These are phyloP conservation scores for Bathelium albidoporum DNA, from an alignment of 495 filamentous ascomycete genomes.

Conservation along the genomic window DNA sequence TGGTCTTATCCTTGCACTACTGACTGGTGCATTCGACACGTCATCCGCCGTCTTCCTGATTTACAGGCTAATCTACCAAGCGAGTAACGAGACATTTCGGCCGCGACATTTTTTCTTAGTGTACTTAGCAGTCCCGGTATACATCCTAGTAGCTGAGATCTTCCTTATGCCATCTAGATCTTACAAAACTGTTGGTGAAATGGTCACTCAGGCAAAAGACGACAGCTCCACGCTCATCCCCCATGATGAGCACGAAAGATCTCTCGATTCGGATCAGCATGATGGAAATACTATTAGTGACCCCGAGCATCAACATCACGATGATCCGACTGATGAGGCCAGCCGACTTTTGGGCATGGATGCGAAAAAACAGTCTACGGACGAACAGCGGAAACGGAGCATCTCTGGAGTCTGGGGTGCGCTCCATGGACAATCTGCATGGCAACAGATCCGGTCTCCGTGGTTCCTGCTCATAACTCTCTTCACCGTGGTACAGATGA, in stretches of 20 bases:
- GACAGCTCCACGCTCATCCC: slow-evolving; percentile 20
- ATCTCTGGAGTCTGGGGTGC: slow-evolving; percentile 77
- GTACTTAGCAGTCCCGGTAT: slow-evolving; percentile 64
- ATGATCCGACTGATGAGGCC: slow-evolving; percentile 61
- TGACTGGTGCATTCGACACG: slow-evolving; percentile 86
- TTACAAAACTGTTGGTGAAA: slow-evolving; percentile 82
- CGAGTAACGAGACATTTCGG: slow-evolving; percentile 48
- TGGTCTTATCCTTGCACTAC: slow-evolving; percentile 69
- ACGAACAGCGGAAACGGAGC: slow-evolving; percentile 50
- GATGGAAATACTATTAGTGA: slow-evolving; percentile 33
- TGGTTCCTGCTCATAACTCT: slow-evolving; percentile 84
- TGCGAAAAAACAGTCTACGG: slow-evolving; percentile 42
- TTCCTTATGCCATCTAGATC: slow-evolving; percentile 67
- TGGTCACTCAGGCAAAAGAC: slow-evolving; percentile 60
- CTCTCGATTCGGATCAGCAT: not conserved
- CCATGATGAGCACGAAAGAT: slow-evolving; percentile 31
- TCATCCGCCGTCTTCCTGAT: slow-evolving; percentile 79
- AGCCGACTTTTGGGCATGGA: slow-evolving; percentile 60
- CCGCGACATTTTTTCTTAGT: slow-evolving; percentile 62
- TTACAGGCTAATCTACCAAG: slow-evolving; percentile 68
- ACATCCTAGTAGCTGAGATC: slow-evolving; percentile 60
- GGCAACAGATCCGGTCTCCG: slow-evolving; percentile 63
- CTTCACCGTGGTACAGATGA: slow-evolving; percentile 89
- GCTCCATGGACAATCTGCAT: slow-evolving; percentile 64
- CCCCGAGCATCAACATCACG: slow-evolving; percentile 40